Evolutionary conservation across 345 rosid species (phyloP).

Genomic region (Jatropha curcas): DNA sequence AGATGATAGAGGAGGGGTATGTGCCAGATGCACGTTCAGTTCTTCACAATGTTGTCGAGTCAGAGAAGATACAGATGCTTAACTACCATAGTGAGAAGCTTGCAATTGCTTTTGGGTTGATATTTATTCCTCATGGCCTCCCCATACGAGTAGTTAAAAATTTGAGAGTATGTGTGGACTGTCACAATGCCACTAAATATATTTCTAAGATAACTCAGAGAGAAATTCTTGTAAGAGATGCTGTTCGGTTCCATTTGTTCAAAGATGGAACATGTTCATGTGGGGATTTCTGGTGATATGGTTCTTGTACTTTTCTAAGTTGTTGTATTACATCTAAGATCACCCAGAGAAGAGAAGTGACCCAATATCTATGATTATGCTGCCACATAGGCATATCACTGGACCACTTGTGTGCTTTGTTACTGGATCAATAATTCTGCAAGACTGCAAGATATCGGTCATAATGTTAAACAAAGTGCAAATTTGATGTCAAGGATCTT

Average conservation of each 20-base stretch:
- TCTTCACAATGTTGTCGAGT: constrained; percentile 73
- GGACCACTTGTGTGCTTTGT: not conserved
- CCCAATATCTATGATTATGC: constrained; percentile 5
- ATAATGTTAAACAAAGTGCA: not conserved
- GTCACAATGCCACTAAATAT: constrained; percentile 85
- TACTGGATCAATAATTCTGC: not conserved
- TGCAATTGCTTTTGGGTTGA: constrained; percentile 86
- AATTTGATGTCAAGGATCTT: not conserved
- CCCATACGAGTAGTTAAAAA: constrained; percentile 81
- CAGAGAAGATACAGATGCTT: constrained; percentile 80
- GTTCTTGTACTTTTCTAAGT: constrained; percentile 14
- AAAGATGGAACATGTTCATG: constrained; percentile 92
- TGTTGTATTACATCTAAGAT: not conserved
- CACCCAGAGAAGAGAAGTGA: constrained; percentile 4
- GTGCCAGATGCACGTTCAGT: constrained; percentile 72
- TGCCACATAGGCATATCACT: constrained; percentile 1
- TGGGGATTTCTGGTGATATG: constrained; percentile 87
- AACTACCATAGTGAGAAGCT: constrained; percentile 87
- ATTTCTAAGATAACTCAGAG: constrained; percentile 78
- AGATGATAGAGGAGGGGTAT: constrained; percentile 70
- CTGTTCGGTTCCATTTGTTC: constrained; percentile 81
- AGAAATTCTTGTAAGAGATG: constrained; percentile 91
- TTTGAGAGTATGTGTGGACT: constrained; percentile 87
- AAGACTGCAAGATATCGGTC: constrained; percentile 3
- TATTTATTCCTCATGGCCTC: constrained; percentile 61